phyloP scores from a whole-genome alignment of 805 yeast species.

The Maudiozyma turicensis region DNA sequence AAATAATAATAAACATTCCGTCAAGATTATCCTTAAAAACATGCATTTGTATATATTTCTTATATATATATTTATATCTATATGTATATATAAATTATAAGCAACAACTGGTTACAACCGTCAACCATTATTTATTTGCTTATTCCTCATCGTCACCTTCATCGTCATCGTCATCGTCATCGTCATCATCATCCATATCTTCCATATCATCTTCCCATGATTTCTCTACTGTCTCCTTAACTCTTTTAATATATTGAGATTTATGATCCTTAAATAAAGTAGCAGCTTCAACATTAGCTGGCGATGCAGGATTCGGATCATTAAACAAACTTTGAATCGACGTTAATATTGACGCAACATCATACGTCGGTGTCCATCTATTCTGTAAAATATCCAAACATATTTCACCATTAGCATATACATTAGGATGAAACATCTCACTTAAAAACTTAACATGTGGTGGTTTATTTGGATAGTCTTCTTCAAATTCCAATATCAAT shows the following conservation, averaged over 20 bases:
- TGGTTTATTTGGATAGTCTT: conserved; percentile 95
- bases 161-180: conserved; percentile 27
- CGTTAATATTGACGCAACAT: conserved; percentile 89
- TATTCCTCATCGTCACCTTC: background rate
- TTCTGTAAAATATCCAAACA: conserved; percentile 94
- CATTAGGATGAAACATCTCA: conserved; percentile 97
- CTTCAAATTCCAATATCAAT: conserved; percentile 78
- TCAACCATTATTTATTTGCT: background rate
- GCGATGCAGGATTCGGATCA: conserved; percentile 93
- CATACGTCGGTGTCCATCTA: conserved; percentile 98
- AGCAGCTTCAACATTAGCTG: conserved; percentile 97
- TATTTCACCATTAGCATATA: conserved; percentile 88
- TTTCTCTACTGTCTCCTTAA: conserved; percentile 87
- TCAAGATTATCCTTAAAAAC: too few species aligned
- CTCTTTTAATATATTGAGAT: conserved; percentile 83
- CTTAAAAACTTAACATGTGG: conserved; percentile 85
- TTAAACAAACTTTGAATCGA: conserved; percentile 85
- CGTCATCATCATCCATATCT: conserved; percentile 32
- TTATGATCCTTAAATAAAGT: conserved; percentile 90
- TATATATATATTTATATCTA: background rate
- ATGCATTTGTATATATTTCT: too few species aligned
- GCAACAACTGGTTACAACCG: too few species aligned
- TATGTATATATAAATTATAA: too few species aligned
- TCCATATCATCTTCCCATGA: conserved; percentile 80
- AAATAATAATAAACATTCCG: too few species aligned